Base-by-base conservation (phyloP, 345 rosid species). In the Geranium brycei region DNA sequence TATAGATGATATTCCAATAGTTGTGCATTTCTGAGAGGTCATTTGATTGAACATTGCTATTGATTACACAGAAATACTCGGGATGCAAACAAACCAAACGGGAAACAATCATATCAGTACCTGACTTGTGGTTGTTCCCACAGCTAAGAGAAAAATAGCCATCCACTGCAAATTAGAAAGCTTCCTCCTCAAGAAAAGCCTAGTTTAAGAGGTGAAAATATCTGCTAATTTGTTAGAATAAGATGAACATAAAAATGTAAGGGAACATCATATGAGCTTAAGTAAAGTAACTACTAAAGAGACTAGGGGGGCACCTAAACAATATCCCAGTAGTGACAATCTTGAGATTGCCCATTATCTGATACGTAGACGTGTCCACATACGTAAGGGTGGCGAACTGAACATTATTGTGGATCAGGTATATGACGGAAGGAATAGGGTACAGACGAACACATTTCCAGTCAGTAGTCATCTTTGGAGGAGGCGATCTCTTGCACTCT, bases 311-410 rank as follows among this genome's bases (percentile, higher is more conserved):
- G 53, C 15, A 93, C 99, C 99, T 93, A 77, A 90, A 93, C 15
- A 93, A 74, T 62, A 93, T 74, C 47, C 84, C 97, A 41, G 99
- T 91, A 51, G 97, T 85, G 23, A 95, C 92, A 75, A 95, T 88
- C 96, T 95, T 95, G 71, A 95, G 73, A 80, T 95, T 95, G 4
- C 99, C 97, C 97, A 95, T 88, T 35, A 95, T 95, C 81, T 95
- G 97, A 74, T 95, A 87, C 1, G 96, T 95, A 51, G 99, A 91
- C 2, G 96, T 83, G 72, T 95, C 96, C 19, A 95, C 84, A 72
- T 88, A 95, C 23, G 83, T 91, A 69, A 91, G 72, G 0, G 99
- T 95, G 67, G 96, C 95, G 71, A 91, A 95, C 69, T 95, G 99
- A 19, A 91, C 97, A 67, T 91, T 91, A 76, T 93, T 93, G 63